Evolutionary conservation across 2,329 filamentous ascomycete genomes (phyloP).

Genomic region (Ceratocystiopsis sp.): DNA sequence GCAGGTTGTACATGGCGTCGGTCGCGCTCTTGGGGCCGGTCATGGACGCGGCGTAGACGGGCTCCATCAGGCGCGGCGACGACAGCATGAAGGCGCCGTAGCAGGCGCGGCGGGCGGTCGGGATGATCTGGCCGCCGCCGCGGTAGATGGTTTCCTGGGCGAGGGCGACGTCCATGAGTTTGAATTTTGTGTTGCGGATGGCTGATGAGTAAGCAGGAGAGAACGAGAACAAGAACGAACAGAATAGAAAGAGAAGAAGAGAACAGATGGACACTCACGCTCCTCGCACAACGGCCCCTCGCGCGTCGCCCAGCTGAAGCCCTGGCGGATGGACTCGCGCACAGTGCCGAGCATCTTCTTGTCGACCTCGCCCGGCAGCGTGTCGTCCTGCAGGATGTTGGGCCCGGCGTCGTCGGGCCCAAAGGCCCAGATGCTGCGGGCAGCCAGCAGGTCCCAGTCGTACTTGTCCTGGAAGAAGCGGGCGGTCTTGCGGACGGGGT

Average conservation of each 20-base stretch:
- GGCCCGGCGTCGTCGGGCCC: conserved; percentile 88
- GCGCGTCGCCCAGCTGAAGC: conserved; percentile 89
- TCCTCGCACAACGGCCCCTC: conserved; percentile 97
- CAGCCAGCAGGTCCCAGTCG: conserved; percentile 88
- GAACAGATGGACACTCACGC: conserved; percentile 40
- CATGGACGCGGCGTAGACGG: conserved; percentile 83
- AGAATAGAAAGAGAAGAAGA: conserved; percentile 8
- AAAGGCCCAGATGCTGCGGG: conserved; percentile 95
- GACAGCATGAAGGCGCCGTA: conserved; percentile 97
- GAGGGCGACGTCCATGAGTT: conserved; percentile 76
- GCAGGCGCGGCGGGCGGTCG: conserved; percentile 78
- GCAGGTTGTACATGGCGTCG: conserved; percentile 76
- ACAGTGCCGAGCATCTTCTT: conserved; percentile 78
- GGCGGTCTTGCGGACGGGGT: conserved; percentile 81
- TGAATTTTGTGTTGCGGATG: conserved; percentile 96
- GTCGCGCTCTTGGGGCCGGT: conserved; percentile 83
- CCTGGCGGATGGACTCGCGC: conserved; percentile 83
- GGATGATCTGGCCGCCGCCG: conserved; percentile 93
- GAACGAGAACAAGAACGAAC: conserved; percentile 7
- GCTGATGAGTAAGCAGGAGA: conserved; percentile 28
- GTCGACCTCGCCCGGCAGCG: conserved; percentile 83
- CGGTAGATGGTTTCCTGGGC: conserved; percentile 85
- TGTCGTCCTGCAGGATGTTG: conserved; percentile 95
- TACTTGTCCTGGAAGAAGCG: conserved; percentile 97
- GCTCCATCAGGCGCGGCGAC: conserved; percentile 90